phyloP scores from a whole-genome alignment of 495 filamentous ascomycete species.

The Thozetella sp. region DNA sequence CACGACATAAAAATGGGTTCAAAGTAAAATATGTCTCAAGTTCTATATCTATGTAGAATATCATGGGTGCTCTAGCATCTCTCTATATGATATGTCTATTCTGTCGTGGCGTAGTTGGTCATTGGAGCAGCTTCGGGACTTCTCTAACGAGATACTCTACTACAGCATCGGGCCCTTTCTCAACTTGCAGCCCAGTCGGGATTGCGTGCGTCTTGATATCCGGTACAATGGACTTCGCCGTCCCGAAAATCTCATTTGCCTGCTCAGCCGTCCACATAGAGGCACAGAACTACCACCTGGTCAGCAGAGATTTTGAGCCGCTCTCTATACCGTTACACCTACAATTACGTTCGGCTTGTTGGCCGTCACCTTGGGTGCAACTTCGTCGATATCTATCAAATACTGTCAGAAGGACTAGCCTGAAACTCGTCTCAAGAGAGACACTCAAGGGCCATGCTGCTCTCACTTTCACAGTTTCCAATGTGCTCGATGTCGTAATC shows the following conservation, averaged over 20 bases:
- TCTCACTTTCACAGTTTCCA: slow-evolving; percentile 61
- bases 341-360: slow-evolving; percentile 41
- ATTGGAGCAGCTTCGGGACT: slow-evolving; percentile 50
- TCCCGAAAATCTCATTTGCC: slow-evolving; percentile 53
- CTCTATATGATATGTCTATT: background rate
- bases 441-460: slow-evolving; percentile 10
- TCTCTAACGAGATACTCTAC: slow-evolving; percentile 66
- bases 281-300: slow-evolving; percentile 56
- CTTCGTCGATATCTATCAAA: no score
- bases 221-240: slow-evolving; percentile 44
- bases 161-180: slow-evolving; percentile 65
- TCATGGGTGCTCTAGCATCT: no score
- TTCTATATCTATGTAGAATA: no score
- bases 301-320: slow-evolving; percentile 9
- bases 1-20: no score
- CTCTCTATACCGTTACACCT: no score
- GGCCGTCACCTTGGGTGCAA: no score
- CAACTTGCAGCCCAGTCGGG: slow-evolving; percentile 64
- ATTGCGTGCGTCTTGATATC: slow-evolving; percentile 61
- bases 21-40: no score
- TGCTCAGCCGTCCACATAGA: slow-evolving; percentile 70
- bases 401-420: slow-evolving; percentile 18
- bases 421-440: background rate
- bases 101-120: background rate
- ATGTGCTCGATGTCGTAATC: slow-evolving; percentile 60